Evolutionary conservation across 225 moss, liverwort and hornwort species (phyloP).

Genomic region (Marchantia paleacea): DNA sequence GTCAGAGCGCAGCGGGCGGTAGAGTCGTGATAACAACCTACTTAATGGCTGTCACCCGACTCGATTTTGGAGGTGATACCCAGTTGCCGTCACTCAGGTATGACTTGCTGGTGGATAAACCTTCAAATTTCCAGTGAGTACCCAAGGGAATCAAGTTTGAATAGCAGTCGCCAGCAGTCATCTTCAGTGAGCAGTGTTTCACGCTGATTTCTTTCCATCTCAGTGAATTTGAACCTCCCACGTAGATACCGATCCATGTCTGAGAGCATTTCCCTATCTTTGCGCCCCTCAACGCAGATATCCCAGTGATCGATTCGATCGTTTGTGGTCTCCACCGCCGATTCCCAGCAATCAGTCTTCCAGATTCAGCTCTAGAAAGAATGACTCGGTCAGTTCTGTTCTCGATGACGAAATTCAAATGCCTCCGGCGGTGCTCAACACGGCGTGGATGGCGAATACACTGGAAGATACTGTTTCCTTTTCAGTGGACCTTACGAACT

Average conservation of each 20-base stretch:
- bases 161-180: too few relatives aligned
- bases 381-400: too few relatives aligned
- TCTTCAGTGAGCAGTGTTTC: too few relatives aligned
- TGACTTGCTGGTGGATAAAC: too few relatives aligned
- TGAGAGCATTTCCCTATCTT: too few relatives aligned
- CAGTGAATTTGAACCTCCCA: background rate
- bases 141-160: too few relatives aligned
- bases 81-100: slow-evolving; percentile 1
- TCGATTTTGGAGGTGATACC: slow-evolving; percentile 12
- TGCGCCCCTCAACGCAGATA: background rate
- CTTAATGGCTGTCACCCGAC: background rate
- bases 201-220: too few relatives aligned
- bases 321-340: background rate
- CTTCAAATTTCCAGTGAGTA: too few relatives aligned
- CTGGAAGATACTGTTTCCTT: background rate
- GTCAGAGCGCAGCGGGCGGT: background rate
- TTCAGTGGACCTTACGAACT: background rate
- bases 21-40: slow-evolving; percentile 5
- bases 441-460: background rate
- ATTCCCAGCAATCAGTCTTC: background rate
- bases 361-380: too few relatives aligned
- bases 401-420: too few relatives aligned
- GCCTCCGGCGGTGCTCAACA: background rate
- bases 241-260: too few relatives aligned
- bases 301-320: slow-evolving; percentile 3